Evolutionary conservation across 2,329 filamentous ascomycete species (phyloP).

Genomic region (Apiospora malaysiana): DNA sequence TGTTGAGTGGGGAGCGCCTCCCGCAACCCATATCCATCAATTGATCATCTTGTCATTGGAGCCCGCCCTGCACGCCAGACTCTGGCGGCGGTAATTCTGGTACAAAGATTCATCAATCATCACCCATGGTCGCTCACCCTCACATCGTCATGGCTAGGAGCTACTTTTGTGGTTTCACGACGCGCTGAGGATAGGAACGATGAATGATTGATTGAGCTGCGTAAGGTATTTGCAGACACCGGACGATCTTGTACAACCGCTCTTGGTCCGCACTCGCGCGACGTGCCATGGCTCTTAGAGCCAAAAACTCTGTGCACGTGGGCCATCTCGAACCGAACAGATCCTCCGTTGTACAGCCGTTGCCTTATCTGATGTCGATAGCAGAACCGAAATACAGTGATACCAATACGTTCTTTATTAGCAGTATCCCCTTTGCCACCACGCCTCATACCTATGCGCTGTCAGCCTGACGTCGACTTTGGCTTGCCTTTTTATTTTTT

Average conservation of each 20-base stretch:
- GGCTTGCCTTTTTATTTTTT: not conserved
- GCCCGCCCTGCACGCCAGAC: not conserved
- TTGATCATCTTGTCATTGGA: not conserved
- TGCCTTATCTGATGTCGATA: not conserved
- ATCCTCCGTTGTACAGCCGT: no score
- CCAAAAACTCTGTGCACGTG: not conserved
- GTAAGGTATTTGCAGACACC: not conserved
- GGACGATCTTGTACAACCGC: not conserved
- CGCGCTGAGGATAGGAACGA: not conserved
- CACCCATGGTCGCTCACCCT: not conserved
- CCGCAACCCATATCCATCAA: not conserved
- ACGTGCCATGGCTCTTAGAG: not conserved
- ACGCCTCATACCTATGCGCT: not conserved
- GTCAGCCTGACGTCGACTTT: not conserved
- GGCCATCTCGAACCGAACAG: not conserved
- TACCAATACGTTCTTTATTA: not conserved
- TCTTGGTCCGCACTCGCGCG: not conserved
- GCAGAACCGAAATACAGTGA: not conserved
- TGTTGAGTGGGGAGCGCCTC: constrained; percentile 2
- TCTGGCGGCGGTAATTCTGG: not conserved
- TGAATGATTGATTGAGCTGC: not conserved
- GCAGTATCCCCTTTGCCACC: not conserved
- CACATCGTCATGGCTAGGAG: not conserved
- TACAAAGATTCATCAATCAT: not conserved
- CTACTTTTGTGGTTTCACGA: not conserved